phyloP scores from a whole-genome alignment of 2,329 filamentous ascomycete genomes.

The Fusarium sp. region DNA sequence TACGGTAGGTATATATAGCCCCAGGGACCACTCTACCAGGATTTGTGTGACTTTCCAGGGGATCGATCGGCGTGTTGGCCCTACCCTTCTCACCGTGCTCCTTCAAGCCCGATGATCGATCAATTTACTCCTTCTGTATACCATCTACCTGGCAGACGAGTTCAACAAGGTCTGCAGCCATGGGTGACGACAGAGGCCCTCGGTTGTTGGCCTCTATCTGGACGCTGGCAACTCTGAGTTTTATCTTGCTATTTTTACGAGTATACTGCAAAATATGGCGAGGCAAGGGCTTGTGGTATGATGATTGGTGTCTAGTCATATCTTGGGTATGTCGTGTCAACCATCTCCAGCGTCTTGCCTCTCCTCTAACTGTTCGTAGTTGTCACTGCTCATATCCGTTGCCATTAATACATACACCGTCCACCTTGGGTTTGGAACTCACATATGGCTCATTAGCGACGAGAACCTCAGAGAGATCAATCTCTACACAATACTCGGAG shows the following conservation, averaged over 20 bases:
- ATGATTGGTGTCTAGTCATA: constrained; percentile 49
- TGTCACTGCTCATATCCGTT: constrained; percentile 42
- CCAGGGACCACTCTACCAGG: constrained; percentile 11
- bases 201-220: constrained; percentile 46
- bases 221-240: constrained; percentile 40
- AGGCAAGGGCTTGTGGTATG: constrained; percentile 50
- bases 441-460: constrained; percentile 34
- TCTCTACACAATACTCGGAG: constrained; percentile 43
- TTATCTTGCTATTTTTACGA: constrained; percentile 44
- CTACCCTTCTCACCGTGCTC: not conserved
- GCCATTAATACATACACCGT: constrained; percentile 48
- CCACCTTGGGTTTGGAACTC: constrained; percentile 44
- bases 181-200: constrained; percentile 40
- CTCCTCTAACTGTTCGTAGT: constrained; percentile 28
- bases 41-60: constrained; percentile 19
- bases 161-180: not conserved
- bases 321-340: constrained; percentile 47
- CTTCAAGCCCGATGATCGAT: constrained; percentile 3
- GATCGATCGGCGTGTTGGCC: constrained; percentile 23
- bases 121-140: not conserved
- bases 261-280: constrained; percentile 51
- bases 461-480: constrained; percentile 42
- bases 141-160: not conserved
- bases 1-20: constrained; percentile 27
- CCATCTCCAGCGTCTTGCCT: not conserved